phyloP scores from a whole-genome alignment of 2,329 filamentous ascomycete genomes.

The Tolypocladium inflatum region DNA sequence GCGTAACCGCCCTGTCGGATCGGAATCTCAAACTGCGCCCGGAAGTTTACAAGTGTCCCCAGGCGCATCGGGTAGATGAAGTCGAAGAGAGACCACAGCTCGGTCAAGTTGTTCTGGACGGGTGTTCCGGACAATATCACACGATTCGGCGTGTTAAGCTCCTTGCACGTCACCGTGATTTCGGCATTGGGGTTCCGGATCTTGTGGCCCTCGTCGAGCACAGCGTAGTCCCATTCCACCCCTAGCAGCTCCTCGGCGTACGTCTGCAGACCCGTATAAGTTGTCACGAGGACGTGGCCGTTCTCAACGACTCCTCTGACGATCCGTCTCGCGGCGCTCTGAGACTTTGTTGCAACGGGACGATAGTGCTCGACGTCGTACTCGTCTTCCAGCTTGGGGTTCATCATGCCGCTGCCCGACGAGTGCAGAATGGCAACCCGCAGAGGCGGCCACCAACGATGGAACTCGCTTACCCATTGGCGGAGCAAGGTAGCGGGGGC shows the following conservation, averaged over 20 bases:
- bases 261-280: constrained; percentile 90
- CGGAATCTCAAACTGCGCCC: constrained; percentile 85
- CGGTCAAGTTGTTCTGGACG: constrained; percentile 92
- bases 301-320: constrained; percentile 73
- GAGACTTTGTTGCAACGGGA: constrained; percentile 21
- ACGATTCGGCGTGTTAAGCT: constrained; percentile 79
- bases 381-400: constrained; percentile 54
- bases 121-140: constrained; percentile 93
- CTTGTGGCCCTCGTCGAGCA: constrained; percentile 95
- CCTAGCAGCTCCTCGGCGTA: constrained; percentile 76
- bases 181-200: constrained; percentile 94
- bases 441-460: constrained; percentile 98
- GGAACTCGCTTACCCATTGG: constrained; percentile 98
- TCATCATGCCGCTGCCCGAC: constrained; percentile 93
- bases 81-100: constrained; percentile 95
- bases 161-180: constrained; percentile 92
- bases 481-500: constrained; percentile 90
- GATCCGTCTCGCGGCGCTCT: constrained; percentile 64
- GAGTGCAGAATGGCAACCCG: constrained; percentile 91
- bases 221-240: constrained; percentile 84
- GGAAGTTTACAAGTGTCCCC: constrained; percentile 83
- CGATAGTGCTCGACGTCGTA: constrained; percentile 36
- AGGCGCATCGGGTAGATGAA: constrained; percentile 96
- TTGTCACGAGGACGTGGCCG: constrained; percentile 90
- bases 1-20: constrained; percentile 91